Conservation (phyloP, 495 filamentous ascomycete species). For the Collariella sp. region DNA sequence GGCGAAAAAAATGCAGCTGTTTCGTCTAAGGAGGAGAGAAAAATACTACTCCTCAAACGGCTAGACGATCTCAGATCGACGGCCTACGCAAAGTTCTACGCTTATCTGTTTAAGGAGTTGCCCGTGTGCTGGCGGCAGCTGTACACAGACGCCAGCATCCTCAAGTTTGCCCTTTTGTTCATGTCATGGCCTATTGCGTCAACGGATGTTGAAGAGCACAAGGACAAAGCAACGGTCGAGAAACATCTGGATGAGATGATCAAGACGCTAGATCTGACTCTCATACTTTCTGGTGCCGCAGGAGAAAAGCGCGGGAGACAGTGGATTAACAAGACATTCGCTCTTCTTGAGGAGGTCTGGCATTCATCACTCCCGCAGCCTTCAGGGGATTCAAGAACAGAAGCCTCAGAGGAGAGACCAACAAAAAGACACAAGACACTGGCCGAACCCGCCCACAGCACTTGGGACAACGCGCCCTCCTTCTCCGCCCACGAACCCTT, state of each 20-base stretch:
- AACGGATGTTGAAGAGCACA: no score
- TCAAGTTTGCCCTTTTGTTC: slow-evolving; percentile 46
- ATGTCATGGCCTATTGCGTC: background rate
- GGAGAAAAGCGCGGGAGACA: slow-evolving; percentile 40
- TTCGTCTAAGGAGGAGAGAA: background rate
- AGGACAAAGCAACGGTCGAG: background rate
- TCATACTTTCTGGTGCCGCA: slow-evolving; percentile 74
- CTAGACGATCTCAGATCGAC: slow-evolving; percentile 37
- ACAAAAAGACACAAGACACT: background rate
- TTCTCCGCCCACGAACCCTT: slow-evolving; percentile 37
- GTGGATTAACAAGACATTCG: slow-evolving; percentile 50
- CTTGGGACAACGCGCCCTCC: slow-evolving; percentile 23
- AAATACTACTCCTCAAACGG: slow-evolving; percentile 21
- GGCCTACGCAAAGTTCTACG: slow-evolving; percentile 55
- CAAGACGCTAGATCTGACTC: slow-evolving; percentile 60
- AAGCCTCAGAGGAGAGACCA: background rate
- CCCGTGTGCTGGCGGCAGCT: slow-evolving; percentile 65
- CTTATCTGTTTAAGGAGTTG: slow-evolving; percentile 68
- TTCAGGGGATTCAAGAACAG: background rate
- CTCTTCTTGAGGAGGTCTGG: slow-evolving; percentile 34
- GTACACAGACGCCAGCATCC: slow-evolving; percentile 68
- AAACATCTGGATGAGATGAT: slow-evolving; percentile 40
- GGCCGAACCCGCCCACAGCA: background rate
- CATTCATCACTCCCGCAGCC: background rate
- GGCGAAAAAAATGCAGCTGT: no score